Base-by-base conservation (phyloP, 2,329 filamentous ascomycete species). In the Fusarium siculi region DNA sequence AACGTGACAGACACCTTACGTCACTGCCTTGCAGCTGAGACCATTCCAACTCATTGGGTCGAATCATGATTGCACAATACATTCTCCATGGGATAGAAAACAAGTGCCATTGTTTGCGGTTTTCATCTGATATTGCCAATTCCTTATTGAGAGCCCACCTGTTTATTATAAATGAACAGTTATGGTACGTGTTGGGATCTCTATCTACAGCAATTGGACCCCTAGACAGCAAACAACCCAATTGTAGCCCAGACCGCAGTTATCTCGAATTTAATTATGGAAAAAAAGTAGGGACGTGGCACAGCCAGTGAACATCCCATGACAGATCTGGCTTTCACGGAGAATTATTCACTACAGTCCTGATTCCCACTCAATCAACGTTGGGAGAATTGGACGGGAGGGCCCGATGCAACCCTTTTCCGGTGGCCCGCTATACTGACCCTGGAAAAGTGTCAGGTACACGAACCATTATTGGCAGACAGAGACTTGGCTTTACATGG, bases 401-500 rank as follows among this genome's bases (percentile, higher is more conserved):
- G 19, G 39, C 32, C 44, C 30, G 30, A 66, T 70, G 56, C 44
- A 42, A 66, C 70, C 66, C 30, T 55, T n/a, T 59, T 23, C 52
- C 39, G 56, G 40, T 47, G 56, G 57, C 42, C 62, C 57, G 49
- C 55, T 53, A 52, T 43, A 43, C 43, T 50, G 34, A 59, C 52
- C 67, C 53, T 73, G 53, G 61, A 56, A 44, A 73, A 49, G 60
- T 47, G 47, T 46, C 49, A 61, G 56, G 53, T 44, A 42, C 50
- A 32, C 18, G 42, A 37, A 36, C 63, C 53, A 49, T 56, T 64
- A 47, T 50, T 47, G 43, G 43, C 55, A 73, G 60, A 50, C 36
- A 28, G 34, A 52, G 60, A n/a, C 64, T 73, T 64, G 65, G 60
- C 47, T 39, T 46, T 53, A 43, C 70, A 67, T 49, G 60, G 70